Evolutionary conservation across 306 rosid genomes (phyloP), one percentile per base, ranked within the genome.

Genomic region (Dryas octopetala): DNA sequence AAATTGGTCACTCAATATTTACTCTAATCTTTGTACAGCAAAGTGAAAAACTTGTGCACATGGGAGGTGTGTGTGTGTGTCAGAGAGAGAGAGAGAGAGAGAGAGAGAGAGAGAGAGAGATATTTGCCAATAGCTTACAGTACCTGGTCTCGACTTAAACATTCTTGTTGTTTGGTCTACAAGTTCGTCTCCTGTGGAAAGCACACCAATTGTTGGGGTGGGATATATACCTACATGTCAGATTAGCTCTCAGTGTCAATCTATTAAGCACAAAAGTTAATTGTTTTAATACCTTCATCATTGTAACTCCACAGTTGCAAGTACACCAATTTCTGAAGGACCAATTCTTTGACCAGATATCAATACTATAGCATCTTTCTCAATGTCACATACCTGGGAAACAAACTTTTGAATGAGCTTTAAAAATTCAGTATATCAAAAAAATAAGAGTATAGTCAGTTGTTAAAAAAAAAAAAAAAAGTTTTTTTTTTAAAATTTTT

Each of bases 161-260:
- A 72, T 23, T 43, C 67, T 74, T 41, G 90, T 91, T 55, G 86
- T 62, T 71, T 91, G 93, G 78, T 94, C 97, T 54, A 89, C 92
- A 79, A 94, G 97, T 73, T 94, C 98, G 19, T 94, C 98, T 58
- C 98, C 97, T 0, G 98, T 91, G 28, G 97, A 94, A 82, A 94
- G 97, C 74, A 94, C 95, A 66, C 85, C 97, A 60, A 94, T 55
- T 43, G 72, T 80, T 57, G 98, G 97, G 48, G 85, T 76, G 52
- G 93, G 88, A 23, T 23, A 80, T 87, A 23, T 9, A 94, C 98
- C 97, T 94, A 82, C 65, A 77, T 26, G 68, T 23, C 23, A 23
- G 0, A 23, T 23, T 23, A 23, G 23, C 23, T 23, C 23, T 23
- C 23, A 23, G 23, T 23, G 23, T 23, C 23, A 23, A 23, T 23